Base-by-base conservation (phyloP, 345 rosid genomes). In the Eucalyptus marginata region DNA sequence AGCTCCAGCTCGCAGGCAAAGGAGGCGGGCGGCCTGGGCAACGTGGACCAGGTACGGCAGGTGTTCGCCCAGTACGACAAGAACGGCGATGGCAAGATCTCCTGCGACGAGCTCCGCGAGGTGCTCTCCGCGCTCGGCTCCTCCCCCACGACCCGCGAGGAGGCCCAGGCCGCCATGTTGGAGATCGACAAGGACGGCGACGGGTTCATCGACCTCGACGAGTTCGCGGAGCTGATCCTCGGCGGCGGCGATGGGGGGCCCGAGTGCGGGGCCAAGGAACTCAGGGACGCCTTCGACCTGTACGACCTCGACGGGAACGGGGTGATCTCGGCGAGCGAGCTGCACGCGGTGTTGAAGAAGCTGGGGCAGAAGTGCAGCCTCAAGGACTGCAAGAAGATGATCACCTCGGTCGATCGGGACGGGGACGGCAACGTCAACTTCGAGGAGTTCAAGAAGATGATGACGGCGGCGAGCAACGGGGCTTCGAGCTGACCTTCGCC, bases 341-440 rank as follows among this genome's bases (percentile, higher is more conserved):
- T 98, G 89, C 98, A 96, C 87, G 87, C 92, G 2, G 99, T 97
- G 89, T 89, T 98, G 97, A 95, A 90, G 93, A 95, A 90, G 88
- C 89, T 98, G 11, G 99, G 99, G 13, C 94, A 96, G 93, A 98
- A 94, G 89, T 93, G 96, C 62, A 90, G 94, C 6, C 76, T 96
- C 81, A 90, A 87, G 18, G 99, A 98, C 66, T 98, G 99, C 68
- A 89, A 20, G 86, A 96, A 91, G 94, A 98, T 98, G 99, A 98
- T 98, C 71, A 92, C 94, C 31, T 94, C 96, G 86, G 99, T 96
- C 31, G 99, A 98, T 86, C 88, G 88, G 86, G 99, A 98, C 89
- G 99, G 99, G 43, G 99, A 98, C 33, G 99, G 99, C 49, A 93
- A 92, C 68, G 99, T 98, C 71, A 96, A 98, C 81, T 98, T 98